These are phyloP conservation scores for Trichoderma polysporum DNA, from an alignment of 2,329 filamentous ascomycete species.

Conservation along the genomic window DNA sequence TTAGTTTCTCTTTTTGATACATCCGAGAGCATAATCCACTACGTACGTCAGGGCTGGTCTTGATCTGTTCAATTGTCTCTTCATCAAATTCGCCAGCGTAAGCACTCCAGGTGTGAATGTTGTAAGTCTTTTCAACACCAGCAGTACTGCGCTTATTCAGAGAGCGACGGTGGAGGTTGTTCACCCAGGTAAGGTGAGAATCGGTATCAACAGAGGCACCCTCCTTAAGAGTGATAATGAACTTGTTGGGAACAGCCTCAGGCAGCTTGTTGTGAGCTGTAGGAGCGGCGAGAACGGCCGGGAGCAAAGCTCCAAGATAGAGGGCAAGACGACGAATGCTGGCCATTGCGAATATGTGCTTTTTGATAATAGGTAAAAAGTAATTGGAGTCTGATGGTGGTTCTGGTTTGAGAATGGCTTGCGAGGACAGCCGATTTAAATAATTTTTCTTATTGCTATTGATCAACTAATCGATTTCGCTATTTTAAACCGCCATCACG, in stretches of 20 bases:
- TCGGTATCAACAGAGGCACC: conserved; percentile 44
- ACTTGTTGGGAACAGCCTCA: conserved; percentile 35
- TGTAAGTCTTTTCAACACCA: conserved; percentile 34
- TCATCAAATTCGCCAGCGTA: conserved; percentile 46
- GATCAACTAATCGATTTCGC: background rate
- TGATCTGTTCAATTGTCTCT: conserved; percentile 41
- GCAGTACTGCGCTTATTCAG: conserved; percentile 46
- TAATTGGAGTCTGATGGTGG: background rate
- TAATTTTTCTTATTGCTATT: background rate
- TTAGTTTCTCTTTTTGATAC: background rate
- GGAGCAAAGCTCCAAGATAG: conserved; percentile 35
- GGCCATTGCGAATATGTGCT: conserved; percentile 27
- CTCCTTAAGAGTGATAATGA: conserved; percentile 62
- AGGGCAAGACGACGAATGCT: conserved; percentile 34
- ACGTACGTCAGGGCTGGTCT: conserved; percentile 42
- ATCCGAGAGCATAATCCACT: background rate
- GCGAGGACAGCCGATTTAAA: background rate
- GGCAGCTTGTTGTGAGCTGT: conserved; percentile 14
- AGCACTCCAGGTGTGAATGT: conserved; percentile 35
- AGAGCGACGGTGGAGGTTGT: conserved; percentile 53
- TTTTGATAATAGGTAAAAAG: background rate
- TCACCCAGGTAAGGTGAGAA: conserved; percentile 49
- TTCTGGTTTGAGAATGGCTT: background rate
- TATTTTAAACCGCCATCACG: background rate
- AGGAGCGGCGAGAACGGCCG: conserved; percentile 34